Evolutionary conservation across 2,329 filamentous ascomycete species (phyloP).

Genomic region (Penicillium occitanis): DNA sequence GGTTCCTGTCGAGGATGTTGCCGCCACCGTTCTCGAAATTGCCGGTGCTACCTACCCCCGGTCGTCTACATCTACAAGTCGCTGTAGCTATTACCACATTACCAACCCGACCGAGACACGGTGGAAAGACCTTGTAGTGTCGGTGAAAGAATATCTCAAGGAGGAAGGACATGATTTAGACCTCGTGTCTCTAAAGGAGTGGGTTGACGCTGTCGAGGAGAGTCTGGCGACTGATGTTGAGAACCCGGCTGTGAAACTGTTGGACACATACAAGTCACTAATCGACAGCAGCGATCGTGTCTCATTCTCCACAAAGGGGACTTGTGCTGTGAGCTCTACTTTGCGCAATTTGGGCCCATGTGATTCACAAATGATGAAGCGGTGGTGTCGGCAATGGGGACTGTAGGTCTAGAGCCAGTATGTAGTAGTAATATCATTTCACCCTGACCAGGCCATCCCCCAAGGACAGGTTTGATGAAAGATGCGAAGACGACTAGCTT

Average conservation of each 20-base stretch:
- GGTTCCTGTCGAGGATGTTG: neutral
- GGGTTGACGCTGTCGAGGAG: neutral
- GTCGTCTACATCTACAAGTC: neutral
- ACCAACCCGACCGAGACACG: neutral
- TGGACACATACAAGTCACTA: neutral
- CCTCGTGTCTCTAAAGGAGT: neutral
- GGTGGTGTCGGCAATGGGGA: neutral
- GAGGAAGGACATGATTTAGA: neutral
- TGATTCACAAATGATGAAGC: neutral
- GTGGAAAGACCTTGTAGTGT: neutral
- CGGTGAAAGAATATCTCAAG: neutral
- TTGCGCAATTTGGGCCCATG: neutral
- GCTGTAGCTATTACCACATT: neutral
- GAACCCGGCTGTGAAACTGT: neutral
- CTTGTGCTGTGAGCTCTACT: neutral
- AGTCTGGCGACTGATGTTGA: neutral
- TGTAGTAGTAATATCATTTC: neutral
- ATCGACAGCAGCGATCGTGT: neutral
- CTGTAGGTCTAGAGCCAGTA: neutral
- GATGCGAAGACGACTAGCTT: neutral
- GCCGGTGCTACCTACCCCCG: neutral
- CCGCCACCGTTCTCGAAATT: neutral
- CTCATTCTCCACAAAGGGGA: neutral
- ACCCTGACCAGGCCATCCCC: too few relatives aligned
- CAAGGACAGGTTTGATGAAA: neutral